Evolutionary conservation across 352 stramenopile genomes (phyloP), one percentile per base, ranked within the genome.

Genomic region (Phytophthora megakarya): DNA sequence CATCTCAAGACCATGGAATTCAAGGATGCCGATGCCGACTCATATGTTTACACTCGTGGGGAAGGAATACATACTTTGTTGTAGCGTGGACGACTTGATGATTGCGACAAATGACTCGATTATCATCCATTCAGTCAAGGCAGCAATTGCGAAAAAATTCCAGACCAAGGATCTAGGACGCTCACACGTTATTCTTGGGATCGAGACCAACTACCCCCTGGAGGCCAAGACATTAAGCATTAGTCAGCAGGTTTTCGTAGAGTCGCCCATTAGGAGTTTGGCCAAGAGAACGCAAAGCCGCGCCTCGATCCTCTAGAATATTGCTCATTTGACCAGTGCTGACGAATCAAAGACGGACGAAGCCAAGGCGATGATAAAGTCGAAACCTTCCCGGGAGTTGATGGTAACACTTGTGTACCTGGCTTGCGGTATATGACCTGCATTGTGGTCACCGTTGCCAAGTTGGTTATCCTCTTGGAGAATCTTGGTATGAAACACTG

Each of bases 391-490:
- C n/a, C 51, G 58, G 2, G 64, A 26, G 0, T 42, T 69, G 5
- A 26, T 51, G 23, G 43, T 12, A 2, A 61, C 52, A n/a, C 60
- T 70, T 25, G 61, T 70, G 54, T 64, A 75, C 35, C 26, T 72
- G 13, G 48, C 62, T 5, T 66, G 53, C 37, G 51, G 50, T 22
- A 75, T 62, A 1, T 21, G 56, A 60, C 67, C 57, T 18, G 49
- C 49, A 75, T 75, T 42, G 26, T 42, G 9, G 33, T 56, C 6
- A 38, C 51, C 4, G 61, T 67, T 16, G 30, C 57, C 25, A 54
- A 72, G 21, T 23, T 69, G 32, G 62, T 51, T 51, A 54, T 49
- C 18, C 69, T 68, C 35, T 40, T 74, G 25, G 52, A 67, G 11
- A 73, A 70, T 35, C 65, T 52, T 9, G 40, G 65, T 30, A 11